Evolutionary conservation across 495 filamentous ascomycete species (phyloP).

Genomic region (Xylaria nigripes): DNA sequence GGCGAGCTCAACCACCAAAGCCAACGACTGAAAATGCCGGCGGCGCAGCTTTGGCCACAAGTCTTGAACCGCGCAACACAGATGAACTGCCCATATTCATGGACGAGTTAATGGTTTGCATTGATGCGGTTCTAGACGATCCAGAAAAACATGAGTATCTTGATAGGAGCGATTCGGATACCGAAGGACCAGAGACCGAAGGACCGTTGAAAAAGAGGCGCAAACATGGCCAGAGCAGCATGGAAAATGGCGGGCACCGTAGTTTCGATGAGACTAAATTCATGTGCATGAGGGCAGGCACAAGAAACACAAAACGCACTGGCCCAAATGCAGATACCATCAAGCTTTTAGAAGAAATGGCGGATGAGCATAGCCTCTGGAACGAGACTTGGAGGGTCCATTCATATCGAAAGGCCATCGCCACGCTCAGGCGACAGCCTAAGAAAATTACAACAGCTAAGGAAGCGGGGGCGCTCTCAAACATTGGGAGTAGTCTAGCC

Average conservation of each 20-base stretch:
- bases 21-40: background rate
- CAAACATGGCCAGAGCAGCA: background rate
- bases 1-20: background rate
- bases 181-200: conserved; percentile 19
- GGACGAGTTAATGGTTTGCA: conserved; percentile 4
- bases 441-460: conserved; percentile 57
- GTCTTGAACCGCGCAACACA: background rate
- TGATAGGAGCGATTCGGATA: conserved; percentile 2
- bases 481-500: conserved; percentile 70
- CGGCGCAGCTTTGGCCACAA: background rate
- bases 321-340: conserved; percentile 69
- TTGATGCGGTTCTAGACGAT: conserved; percentile 5
- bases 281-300: conserved; percentile 36
- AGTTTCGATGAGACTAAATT: conserved; percentile 31
- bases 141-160: conserved; percentile 6
- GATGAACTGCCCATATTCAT: background rate
- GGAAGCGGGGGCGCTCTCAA: conserved; percentile 60
- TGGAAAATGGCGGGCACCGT: background rate
- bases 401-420: conserved; percentile 75
- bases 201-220: conserved; percentile 14
- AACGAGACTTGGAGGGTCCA: conserved; percentile 72
- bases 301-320: conserved; percentile 21
- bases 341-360: conserved; percentile 72
- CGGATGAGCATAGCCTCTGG: conserved; percentile 65
- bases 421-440: conserved; percentile 58